Base-by-base conservation (phyloP, 2,329 filamentous ascomycete species). In the Chaetomiaceae sp. region DNA sequence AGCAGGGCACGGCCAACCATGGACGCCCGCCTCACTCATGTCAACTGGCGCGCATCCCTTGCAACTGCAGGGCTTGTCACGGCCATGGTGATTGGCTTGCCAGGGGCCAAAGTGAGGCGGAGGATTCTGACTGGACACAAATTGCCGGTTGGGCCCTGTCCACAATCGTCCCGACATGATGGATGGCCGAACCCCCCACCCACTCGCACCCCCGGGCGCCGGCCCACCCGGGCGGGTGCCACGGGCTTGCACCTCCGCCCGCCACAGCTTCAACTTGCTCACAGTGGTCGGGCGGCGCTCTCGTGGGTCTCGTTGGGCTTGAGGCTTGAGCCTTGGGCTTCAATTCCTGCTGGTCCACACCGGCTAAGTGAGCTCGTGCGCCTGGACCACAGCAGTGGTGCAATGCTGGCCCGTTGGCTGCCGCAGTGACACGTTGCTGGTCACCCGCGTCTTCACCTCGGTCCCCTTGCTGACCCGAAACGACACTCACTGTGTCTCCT, bases 71-170 rank as follows among this genome's bases (percentile, higher is more conserved):
- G 55, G 27, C 50, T n/a, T 44, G 16, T 57, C 55, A 58, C 54
- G 49, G 41, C 14, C 5, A n/a, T 21, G 25, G 6, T 53, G 50
- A 60, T 61, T 61, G 59, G 59, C 31, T 25, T 37, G 21, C n/a
- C 16, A 12, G 34, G 19, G 17, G 4, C 30, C 13, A n/a, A 54
- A 61, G 58, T 59, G 58, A 61, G 59, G 59, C 58, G 56, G 47
- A 9, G 25, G 19, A 16, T 44, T 40, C 25, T 38, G 54, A 60
- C 47, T 60, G 58, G 58, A 34, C 51, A 56, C 30, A 49, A 54
- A 55, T 44, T 7, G 37, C 48, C 52, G 39, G 51, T 40, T 27
- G 41, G 37, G 53, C 52, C 34, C 25, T 27, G 25, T 27, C 44
- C 25, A 10, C 25, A 27, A 27, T n/a, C 27, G 42, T 45, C 34